phyloP scores from a whole-genome alignment of 1,139 yeast species.

The Candida albicans region DNA sequence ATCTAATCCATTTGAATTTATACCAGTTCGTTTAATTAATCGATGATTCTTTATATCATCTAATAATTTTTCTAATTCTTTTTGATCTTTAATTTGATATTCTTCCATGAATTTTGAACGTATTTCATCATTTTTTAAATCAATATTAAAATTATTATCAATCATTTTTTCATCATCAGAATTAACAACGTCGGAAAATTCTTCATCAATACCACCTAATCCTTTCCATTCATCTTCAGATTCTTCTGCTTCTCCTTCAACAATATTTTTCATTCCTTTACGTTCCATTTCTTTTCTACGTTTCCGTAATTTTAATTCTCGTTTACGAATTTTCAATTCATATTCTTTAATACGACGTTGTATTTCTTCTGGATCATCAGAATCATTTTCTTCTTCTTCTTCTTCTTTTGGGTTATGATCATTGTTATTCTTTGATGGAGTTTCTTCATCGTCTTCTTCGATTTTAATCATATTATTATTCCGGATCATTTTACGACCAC shows the following conservation, averaged over 20 bases:
- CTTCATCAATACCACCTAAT: constrained; percentile 80
- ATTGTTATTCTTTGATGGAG: constrained; percentile 14
- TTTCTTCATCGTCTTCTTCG: constrained; percentile 23
- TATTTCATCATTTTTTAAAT: constrained; percentile 60
- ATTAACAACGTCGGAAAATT: constrained; percentile 61
- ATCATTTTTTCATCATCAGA: constrained; percentile 82
- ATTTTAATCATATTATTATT: constrained; percentile 19
- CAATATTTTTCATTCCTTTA: constrained; percentile 51
- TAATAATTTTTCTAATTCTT: constrained; percentile 69
- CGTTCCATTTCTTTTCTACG: constrained; percentile 51
- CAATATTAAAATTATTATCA: constrained; percentile 66
- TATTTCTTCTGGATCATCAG: constrained; percentile 27
- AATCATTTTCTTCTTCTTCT: constrained; percentile 23
- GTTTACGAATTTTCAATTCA: constrained; percentile 40
- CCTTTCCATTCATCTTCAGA: constrained; percentile 97
- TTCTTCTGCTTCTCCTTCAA: constrained; percentile 91
- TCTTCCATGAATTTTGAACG: constrained; percentile 64
- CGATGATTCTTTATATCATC: constrained; percentile 85
- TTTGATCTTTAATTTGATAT: constrained; percentile 67
- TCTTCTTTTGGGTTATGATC: constrained; percentile 12
- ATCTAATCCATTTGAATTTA: constrained; percentile 46
- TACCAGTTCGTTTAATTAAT: constrained; percentile 60
- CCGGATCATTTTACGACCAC: constrained; percentile 25
- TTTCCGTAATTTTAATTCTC: constrained; percentile 38
- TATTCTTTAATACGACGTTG: constrained; percentile 33